These are phyloP conservation scores for Pseudogymnoascus sp. DNA, from an alignment of 2,329 filamentous ascomycete genomes.

Conservation along the genomic window DNA sequence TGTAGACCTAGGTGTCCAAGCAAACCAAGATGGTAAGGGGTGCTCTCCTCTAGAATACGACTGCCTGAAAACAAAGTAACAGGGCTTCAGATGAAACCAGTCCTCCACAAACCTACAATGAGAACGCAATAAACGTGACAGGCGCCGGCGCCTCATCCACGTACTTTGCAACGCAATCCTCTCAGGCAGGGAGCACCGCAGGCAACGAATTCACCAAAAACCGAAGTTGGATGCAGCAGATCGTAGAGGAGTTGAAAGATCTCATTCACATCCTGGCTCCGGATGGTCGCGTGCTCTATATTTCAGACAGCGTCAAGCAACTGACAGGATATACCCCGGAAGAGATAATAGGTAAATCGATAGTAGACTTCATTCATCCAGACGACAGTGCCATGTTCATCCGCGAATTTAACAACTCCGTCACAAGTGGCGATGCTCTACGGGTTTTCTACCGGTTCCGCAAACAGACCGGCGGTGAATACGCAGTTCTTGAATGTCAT, in stretches of 20 bases:
- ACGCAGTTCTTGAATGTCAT: slow-evolving; percentile 80
- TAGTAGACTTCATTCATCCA: slow-evolving; percentile 76
- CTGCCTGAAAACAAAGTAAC: not conserved
- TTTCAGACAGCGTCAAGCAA: slow-evolving; percentile 67
- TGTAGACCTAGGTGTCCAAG: slow-evolving; percentile 15
- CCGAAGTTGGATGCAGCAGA: slow-evolving; percentile 76
- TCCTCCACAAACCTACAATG: slow-evolving; percentile 7
- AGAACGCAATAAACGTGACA: slow-evolving; percentile 21
- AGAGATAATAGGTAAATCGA: slow-evolving; percentile 65
- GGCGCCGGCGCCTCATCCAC: slow-evolving; percentile 28
- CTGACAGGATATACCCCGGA: slow-evolving; percentile 68
- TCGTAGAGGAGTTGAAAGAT: slow-evolving; percentile 84
- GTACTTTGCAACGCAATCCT: slow-evolving; percentile 24
- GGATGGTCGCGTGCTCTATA: slow-evolving; percentile 74
- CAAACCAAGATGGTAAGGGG: slow-evolving; percentile 11
- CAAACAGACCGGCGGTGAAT: slow-evolving; percentile 66
- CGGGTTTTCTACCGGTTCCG: slow-evolving; percentile 81
- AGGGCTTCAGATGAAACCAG: not conserved
- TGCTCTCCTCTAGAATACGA: not conserved
- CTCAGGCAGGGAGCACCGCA: slow-evolving; percentile 38
- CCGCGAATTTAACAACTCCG: slow-evolving; percentile 81
- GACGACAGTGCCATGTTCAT: slow-evolving; percentile 79
- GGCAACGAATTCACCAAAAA: slow-evolving; percentile 59
- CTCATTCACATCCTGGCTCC: slow-evolving; percentile 80
- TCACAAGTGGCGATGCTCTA: slow-evolving; percentile 69